A percentile compares a stretch with the other conserved stretches of the same genome.
phyloP scores from a whole-genome alignment of 495 filamentous ascomycete species.

The Penicillium riverlandense region DNA sequence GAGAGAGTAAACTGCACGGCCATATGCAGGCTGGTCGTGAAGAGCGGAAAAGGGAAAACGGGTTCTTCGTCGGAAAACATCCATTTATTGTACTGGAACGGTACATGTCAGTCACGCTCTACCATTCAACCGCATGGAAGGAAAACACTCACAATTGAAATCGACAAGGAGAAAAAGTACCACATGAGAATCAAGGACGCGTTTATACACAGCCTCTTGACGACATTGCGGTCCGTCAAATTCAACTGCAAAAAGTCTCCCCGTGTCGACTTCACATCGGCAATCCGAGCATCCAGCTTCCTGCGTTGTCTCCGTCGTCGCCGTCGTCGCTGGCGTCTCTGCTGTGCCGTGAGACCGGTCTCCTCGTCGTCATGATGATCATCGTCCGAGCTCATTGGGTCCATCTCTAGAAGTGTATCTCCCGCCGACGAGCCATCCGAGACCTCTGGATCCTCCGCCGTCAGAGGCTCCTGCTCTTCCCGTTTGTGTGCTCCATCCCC shows the following conservation, averaged over 20 bases:
- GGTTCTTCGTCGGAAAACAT: constrained; percentile 88
- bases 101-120: not conserved
- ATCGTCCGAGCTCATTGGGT: constrained; percentile 56
- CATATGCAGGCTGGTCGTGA: constrained; percentile 95
- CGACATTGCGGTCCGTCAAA: constrained; percentile 57
- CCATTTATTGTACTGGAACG: constrained; percentile 93
- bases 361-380: constrained; percentile 87
- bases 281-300: constrained; percentile 68
- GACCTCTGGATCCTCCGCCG: constrained; percentile 33
- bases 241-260: constrained; percentile 27
- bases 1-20: constrained; percentile 87
- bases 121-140: not conserved
- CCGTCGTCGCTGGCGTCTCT: constrained; percentile 60
- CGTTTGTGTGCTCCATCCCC: constrained; percentile 27
- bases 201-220: constrained; percentile 64
- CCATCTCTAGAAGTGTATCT: constrained; percentile 48
- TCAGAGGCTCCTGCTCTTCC: constrained; percentile 29
- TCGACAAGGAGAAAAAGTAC: constrained; percentile 91
- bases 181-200: constrained; percentile 72
- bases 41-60: constrained; percentile 90
- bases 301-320: constrained; percentile 59
- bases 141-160: constrained; percentile 71
- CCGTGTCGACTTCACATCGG: constrained; percentile 37
- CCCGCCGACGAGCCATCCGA: constrained; percentile 43
- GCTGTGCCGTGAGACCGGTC: constrained; percentile 69